Conservation (phyloP, 2,329 filamentous ascomycete genomes). For the Calonectria pteridis region DNA sequence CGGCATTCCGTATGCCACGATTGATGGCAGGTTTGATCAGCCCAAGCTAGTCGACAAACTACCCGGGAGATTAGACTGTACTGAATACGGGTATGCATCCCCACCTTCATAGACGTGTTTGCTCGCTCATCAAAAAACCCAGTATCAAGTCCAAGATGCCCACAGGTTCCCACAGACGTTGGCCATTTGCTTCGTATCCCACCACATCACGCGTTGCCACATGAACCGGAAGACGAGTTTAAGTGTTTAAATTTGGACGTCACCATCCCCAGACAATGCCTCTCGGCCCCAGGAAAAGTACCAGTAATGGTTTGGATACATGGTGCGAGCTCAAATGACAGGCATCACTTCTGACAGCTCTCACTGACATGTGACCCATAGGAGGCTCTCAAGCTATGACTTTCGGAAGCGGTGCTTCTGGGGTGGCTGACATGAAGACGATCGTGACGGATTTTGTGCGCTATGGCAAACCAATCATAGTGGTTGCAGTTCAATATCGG, state of each 20-base stretch:
- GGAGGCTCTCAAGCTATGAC: constrained; percentile 58
- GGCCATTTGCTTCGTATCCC: constrained; percentile 58
- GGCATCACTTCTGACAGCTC: rapidly evolving
- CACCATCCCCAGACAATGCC: constrained; percentile 44
- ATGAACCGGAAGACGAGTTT: constrained; percentile 56
- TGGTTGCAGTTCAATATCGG: constrained; percentile 38
- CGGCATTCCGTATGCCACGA: constrained; percentile 21
- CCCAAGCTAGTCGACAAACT: not conserved
- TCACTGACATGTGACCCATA: constrained; percentile 11
- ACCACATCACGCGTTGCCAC: constrained; percentile 40
- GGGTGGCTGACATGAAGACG: constrained; percentile 51
- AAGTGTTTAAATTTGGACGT: constrained; percentile 58
- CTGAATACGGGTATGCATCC: constrained; percentile 11
- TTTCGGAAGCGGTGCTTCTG: constrained; percentile 56
- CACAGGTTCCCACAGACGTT: constrained; percentile 55
- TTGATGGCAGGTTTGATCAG: constrained; percentile 6
- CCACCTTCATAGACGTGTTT: not conserved
- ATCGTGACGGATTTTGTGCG: constrained; percentile 52
- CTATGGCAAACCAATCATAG: constrained; percentile 35
- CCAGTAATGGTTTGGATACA: constrained; percentile 61
- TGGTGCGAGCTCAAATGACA: constrained; percentile 38
- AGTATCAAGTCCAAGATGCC: constrained; percentile 54
- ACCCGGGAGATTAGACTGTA: constrained; percentile 14
- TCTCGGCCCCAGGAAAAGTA: constrained; percentile 32
- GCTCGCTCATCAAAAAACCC: not conserved